Base-by-base conservation (phyloP, 2,329 filamentous ascomycete genomes). In the Dactylonectria estremocensis region DNA sequence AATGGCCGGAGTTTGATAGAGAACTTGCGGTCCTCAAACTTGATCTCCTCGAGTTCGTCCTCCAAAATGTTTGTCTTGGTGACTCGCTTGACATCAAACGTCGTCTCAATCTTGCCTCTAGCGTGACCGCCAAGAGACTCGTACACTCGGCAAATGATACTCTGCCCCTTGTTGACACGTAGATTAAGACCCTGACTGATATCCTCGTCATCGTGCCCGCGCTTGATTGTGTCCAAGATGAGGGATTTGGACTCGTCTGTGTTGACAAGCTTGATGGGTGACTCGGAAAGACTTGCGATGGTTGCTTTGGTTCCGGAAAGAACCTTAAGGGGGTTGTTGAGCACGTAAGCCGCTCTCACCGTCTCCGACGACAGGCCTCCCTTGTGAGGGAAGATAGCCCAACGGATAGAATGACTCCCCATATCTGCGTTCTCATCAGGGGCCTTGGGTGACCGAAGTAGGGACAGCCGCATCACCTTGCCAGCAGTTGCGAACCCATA, bases 351-450 rank as follows among this genome's bases (percentile, higher is more conserved):
- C 13, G 95, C 93, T 66, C 92, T 91, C 50, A 98, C 89, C 1
- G 95, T 97, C 18, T 87, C 86, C 43, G 91, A 84, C 52, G 92
- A 90, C 5, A 98, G 86, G 1, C 86, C 81, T 2, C 95, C 95
- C 24, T 87, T 79, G 80, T 98, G 95, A 2, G 95, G 95, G 73
- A 98, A 86, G 72, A 98, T 95, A 22, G 94, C 95, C 88, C 95
- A 98, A 69, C 93, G 91, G 74, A 98, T 97, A 69, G 87, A 87
- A 80, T 98, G 95, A 48, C 86, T 88, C 60, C 94, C 95, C 95
- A 98, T 98, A 79, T 98, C 95, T 46, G 95, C 95, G 76, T 97
- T 92, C 6, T 90, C 95, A 79, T 98, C 95, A 1, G 95, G 95
- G 0, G 95, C 95, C 79, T 98, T 98, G 22, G 95, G 93, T 6